Percentiles rank a stretch among this genome's conserved stretches.
phyloP scores from a whole-genome alignment of 2,329 filamentous ascomycete genomes.

The Penicillium fuscoglaucum region DNA sequence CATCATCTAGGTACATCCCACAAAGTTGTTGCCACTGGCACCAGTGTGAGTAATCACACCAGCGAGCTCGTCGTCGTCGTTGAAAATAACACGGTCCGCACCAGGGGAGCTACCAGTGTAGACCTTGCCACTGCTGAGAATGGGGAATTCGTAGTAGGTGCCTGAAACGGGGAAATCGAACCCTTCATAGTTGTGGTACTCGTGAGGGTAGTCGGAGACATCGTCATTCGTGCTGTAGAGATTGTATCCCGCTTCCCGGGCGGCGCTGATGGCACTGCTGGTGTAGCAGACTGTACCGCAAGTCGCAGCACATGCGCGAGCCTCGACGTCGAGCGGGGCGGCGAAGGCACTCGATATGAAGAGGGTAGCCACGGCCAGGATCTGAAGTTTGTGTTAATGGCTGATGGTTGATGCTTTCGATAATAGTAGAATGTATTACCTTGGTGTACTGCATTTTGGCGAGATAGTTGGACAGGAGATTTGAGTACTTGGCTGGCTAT shows the following conservation, averaged over 20 bases:
- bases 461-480: not conserved
- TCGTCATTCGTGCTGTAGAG: conserved; percentile 47
- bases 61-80: conserved; percentile 56
- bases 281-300: conserved; percentile 59
- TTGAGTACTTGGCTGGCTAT: not conserved
- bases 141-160: conserved; percentile 65
- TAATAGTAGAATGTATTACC: conserved; percentile 10
- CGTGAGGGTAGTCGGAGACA: conserved; percentile 56
- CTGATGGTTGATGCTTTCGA: not conserved
- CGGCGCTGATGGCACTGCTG: conserved; percentile 50
- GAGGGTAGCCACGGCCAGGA: conserved; percentile 22
- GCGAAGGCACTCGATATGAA: conserved; percentile 27
- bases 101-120: conserved; percentile 65
- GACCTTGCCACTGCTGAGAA: conserved; percentile 49
- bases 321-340: conserved; percentile 32
- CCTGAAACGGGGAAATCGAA: conserved; percentile 59
- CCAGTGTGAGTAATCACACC: conserved; percentile 71
- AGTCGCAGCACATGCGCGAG: conserved; percentile 50
- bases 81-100: conserved; percentile 67
- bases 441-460: conserved; percentile 30
- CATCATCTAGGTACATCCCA: conserved; percentile 51
- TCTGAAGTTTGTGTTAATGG: conserved; percentile 9
- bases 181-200: conserved; percentile 63
- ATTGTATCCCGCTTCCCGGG: conserved; percentile 53
- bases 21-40: conserved; percentile 67